These are phyloP conservation scores for Kodamaea sp. DNA, from an alignment of 1,139 yeast genomes.

Conservation along the genomic window DNA sequence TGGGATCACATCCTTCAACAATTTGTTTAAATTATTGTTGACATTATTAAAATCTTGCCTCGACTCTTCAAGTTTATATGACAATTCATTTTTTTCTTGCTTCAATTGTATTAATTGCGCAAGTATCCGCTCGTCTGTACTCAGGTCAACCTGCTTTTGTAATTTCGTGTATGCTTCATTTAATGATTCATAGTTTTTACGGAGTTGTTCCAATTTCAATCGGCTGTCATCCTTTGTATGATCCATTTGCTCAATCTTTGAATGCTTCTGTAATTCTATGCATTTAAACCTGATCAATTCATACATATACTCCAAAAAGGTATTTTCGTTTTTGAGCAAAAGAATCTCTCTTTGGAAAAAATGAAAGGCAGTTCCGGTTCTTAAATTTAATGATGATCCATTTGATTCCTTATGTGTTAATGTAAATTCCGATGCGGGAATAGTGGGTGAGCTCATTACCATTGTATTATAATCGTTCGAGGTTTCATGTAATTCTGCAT, in stretches of 20 bases:
- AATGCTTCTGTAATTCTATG: constrained; percentile 13
- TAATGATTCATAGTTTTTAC: constrained; percentile 1
- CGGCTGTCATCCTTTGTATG: no score
- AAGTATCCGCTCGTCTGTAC: neutral
- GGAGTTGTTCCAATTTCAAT: constrained; percentile 3
- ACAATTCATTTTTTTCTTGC: constrained; percentile 3
- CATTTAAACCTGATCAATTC: constrained; percentile 49
- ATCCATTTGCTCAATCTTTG: constrained; percentile 2
- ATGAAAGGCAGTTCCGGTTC: constrained; percentile 28
- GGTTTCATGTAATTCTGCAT: neutral
- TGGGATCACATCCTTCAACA: constrained; percentile 23
- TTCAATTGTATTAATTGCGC: constrained; percentile 1
- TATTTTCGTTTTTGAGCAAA: constrained; percentile 58
- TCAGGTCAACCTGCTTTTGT: neutral
- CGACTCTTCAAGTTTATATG: constrained; percentile 1
- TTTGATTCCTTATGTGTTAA: constrained; percentile 17
- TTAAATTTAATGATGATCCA: neutral
- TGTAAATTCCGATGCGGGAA: constrained; percentile 21
- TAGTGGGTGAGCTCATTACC: constrained; percentile 18
- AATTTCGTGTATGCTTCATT: neutral
- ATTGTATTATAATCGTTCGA: neutral
- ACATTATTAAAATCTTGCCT: neutral
- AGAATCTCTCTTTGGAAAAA: constrained; percentile 58
- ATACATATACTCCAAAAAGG: constrained; percentile 55
- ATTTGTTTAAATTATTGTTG: constrained; percentile 17